phyloP scores from a whole-genome alignment of 768 basidiomycete species.

The Termitomyces bulborhizus region DNA sequence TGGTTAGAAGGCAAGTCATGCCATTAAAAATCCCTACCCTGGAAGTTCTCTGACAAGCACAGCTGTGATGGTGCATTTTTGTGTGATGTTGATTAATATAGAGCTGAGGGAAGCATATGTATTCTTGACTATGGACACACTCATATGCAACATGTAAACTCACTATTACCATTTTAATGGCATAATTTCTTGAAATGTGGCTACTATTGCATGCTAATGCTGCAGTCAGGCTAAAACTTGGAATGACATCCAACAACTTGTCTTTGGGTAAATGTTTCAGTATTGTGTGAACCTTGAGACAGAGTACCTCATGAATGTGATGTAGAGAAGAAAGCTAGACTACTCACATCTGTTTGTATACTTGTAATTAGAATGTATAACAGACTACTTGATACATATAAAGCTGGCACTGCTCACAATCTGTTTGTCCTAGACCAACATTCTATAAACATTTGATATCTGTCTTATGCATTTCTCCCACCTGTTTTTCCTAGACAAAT shows the following conservation, averaged over 20 bases:
- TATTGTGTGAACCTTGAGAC: neutral
- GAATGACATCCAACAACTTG: neutral
- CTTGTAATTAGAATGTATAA: too few relatives aligned
- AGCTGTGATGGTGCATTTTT: slow-evolving; percentile 67
- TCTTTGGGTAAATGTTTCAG: neutral
- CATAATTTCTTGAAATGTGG: neutral
- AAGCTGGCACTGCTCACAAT: too few relatives aligned
- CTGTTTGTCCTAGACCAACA: too few relatives aligned
- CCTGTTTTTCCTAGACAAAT: too few relatives aligned
- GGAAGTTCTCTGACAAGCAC: slow-evolving; percentile 82
- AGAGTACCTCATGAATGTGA: neutral
- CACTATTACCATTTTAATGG: neutral
- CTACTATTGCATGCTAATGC: neutral
- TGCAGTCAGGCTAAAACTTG: neutral
- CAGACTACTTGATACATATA: too few relatives aligned
- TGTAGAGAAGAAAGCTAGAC: neutral
- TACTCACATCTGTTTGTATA: too few relatives aligned
- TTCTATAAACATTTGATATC: too few relatives aligned
- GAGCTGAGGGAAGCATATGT: neutral
- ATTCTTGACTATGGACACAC: slow-evolving; percentile 65
- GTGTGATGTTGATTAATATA: neutral
- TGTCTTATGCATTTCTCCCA: too few relatives aligned
- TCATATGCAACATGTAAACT: slow-evolving; percentile 74
- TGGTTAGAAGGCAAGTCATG: slow-evolving; percentile 71
- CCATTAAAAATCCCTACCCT: slow-evolving; percentile 92